Conservation (phyloP, 169 alveolate genomes). For the Plasmodium chabaudi region DNA sequence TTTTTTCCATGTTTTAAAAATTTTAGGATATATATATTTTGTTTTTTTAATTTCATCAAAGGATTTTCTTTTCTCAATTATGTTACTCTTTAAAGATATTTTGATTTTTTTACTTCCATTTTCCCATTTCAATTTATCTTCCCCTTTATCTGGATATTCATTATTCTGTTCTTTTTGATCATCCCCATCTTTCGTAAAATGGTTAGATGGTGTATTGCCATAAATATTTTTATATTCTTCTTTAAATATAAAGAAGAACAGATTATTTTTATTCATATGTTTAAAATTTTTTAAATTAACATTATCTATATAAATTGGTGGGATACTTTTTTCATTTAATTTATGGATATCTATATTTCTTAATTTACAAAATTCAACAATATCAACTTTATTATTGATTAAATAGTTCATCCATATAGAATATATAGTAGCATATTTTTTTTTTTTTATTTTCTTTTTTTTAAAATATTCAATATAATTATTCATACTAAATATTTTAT, state of each 20-base stretch:
- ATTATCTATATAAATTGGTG: neutral
- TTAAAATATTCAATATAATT: constrained; percentile 38
- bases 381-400: constrained; percentile 6
- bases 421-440: constrained; percentile 37
- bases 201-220: neutral
- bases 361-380: constrained; percentile 10
- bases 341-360: constrained; percentile 22
- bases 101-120: neutral
- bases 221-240: constrained; percentile 29
- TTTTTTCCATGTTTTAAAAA: neutral
- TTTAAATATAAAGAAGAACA: constrained; percentile 21
- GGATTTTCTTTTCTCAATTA: neutral
- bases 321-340: constrained; percentile 15
- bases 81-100: constrained; percentile 1
- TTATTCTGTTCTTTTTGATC: neutral
- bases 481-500: constrained; percentile 3
- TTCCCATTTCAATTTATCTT: neutral
- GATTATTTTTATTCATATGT: constrained; percentile 11
- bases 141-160: neutral
- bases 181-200: neutral
- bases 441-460: constrained; percentile 34
- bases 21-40: neutral
- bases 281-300: constrained; percentile 8
- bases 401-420: constrained; percentile 35
- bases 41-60: neutral